phyloP scores from a whole-genome alignment of 228 moss, liverwort and hornwort genomes.

The Sphagnum fallax region DNA sequence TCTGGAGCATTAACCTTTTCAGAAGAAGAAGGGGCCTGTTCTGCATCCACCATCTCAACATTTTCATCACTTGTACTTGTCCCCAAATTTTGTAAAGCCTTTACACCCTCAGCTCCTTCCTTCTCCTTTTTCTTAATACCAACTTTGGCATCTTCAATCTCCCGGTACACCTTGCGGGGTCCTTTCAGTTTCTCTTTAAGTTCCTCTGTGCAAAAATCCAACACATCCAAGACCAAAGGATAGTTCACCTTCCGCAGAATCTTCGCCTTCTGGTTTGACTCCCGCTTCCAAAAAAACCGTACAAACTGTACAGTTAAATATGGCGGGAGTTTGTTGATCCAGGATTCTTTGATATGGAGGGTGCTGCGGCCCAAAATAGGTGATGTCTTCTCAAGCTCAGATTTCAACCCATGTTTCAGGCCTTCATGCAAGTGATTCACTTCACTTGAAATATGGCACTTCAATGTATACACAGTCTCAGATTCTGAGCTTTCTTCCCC shows the following conservation, averaged over 20 bases:
- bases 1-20: conserved; percentile 8
- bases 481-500: conserved; percentile 69
- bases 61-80: conserved; percentile 17
- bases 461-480: conserved; percentile 78
- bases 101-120: conserved; percentile 57
- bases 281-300: conserved; percentile 76
- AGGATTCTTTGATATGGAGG: conserved; percentile 73
- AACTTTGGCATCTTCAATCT: conserved; percentile 68
- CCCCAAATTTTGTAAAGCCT: conserved; percentile 40
- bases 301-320: conserved; percentile 94
- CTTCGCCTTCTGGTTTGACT: conserved; percentile 87
- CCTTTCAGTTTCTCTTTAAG: conserved; percentile 60
- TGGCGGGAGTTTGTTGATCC: conserved; percentile 57
- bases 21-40: conserved; percentile 44
- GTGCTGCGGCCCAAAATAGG: conserved; percentile 67
- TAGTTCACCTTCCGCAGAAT: conserved; percentile 90
- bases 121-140: conserved; percentile 66
- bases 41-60: conserved; percentile 23
- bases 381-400: conserved; percentile 86
- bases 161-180: conserved; percentile 58
- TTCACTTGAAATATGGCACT: conserved; percentile 92
- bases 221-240: conserved; percentile 76
- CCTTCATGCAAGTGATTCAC: conserved; percentile 98
- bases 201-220: conserved; percentile 93
- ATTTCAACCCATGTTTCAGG: conserved; percentile 82